Evolutionary conservation across 257 asterid genomes (phyloP).

Genomic region (Rubia yunnanensis): DNA sequence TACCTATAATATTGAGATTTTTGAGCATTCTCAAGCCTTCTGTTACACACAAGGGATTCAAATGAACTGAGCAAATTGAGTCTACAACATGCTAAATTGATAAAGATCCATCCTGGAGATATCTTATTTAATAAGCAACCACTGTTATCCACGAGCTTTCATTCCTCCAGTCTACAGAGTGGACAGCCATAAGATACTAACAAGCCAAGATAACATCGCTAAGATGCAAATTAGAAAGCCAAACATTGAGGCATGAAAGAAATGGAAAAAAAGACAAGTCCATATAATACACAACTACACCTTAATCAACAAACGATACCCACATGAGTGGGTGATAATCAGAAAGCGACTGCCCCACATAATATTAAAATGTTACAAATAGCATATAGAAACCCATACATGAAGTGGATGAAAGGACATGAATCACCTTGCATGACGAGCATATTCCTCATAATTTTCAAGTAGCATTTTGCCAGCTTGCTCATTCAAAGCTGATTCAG

Average conservation of each 20-base stretch:
- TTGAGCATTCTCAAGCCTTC: background rate
- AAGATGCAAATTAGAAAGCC: background rate
- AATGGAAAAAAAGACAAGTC: too few species aligned
- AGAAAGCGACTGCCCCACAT: background rate
- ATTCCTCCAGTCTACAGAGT: too few species aligned
- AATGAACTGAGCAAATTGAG: background rate
- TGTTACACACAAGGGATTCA: background rate
- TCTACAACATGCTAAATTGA: too few species aligned
- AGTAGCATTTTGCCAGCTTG: constrained; percentile 97
- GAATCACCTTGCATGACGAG: constrained; percentile 71
- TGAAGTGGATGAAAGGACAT: background rate
- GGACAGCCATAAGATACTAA: background rate
- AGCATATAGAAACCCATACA: background rate
- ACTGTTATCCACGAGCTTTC: too few species aligned
- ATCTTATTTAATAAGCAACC: too few species aligned
- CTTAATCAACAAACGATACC: background rate
- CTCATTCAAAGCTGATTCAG: constrained; percentile 94
- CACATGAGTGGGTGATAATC: background rate
- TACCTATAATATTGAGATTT: background rate
- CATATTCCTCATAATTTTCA: constrained; percentile 83
- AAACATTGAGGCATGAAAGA: background rate
- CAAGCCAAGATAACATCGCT: background rate
- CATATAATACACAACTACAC: background rate
- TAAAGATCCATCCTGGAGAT: too few species aligned
- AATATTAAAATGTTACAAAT: background rate